Evolutionary conservation across 2,329 filamentous ascomycete species (phyloP).

Genomic region (Colletotrichum sp.): DNA sequence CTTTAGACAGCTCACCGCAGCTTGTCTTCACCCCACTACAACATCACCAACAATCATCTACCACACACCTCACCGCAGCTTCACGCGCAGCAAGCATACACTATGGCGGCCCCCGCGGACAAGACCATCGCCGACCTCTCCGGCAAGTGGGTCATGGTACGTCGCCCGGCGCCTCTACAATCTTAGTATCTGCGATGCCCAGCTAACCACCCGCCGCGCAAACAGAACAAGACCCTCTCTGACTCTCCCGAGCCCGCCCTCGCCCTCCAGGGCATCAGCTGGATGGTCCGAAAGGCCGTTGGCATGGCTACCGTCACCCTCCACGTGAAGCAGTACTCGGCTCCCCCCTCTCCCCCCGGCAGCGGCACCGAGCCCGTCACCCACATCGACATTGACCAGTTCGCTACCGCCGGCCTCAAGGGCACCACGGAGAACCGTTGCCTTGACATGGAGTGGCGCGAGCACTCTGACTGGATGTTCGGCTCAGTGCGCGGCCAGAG

Average conservation of each 20-base stretch:
- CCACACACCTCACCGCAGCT: background rate
- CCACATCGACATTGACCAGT: conserved; percentile 76
- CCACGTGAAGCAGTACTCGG: conserved; percentile 60
- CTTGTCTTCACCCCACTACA: background rate
- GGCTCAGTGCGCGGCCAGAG: conserved; percentile 70
- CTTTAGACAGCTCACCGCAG: background rate
- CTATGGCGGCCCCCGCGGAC: conserved; percentile 73
- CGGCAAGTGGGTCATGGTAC: conserved; percentile 74
- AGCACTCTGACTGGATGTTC: conserved; percentile 81
- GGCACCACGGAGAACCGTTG: conserved; percentile 64
- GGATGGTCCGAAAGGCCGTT: conserved; percentile 75
- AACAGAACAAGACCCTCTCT: conserved; percentile 77
- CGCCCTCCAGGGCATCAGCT: conserved; percentile 73
- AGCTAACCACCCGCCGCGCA: background rate
- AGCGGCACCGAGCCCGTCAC: conserved; percentile 45
- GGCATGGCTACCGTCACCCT: conserved; percentile 72
- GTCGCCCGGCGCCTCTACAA: conserved; percentile 25
- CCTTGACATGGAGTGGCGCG: conserved; percentile 57
- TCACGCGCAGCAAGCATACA: background rate
- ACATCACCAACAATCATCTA: no score
- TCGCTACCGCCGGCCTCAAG: conserved; percentile 72
- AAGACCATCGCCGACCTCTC: conserved; percentile 71
- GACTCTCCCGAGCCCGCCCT: conserved; percentile 73
- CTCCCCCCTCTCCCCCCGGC: conserved; percentile 44
- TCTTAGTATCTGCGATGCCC: background rate